phyloP scores from a whole-genome alignment of 2,329 filamentous ascomycete species.

The Colletotrichum paranaense region DNA sequence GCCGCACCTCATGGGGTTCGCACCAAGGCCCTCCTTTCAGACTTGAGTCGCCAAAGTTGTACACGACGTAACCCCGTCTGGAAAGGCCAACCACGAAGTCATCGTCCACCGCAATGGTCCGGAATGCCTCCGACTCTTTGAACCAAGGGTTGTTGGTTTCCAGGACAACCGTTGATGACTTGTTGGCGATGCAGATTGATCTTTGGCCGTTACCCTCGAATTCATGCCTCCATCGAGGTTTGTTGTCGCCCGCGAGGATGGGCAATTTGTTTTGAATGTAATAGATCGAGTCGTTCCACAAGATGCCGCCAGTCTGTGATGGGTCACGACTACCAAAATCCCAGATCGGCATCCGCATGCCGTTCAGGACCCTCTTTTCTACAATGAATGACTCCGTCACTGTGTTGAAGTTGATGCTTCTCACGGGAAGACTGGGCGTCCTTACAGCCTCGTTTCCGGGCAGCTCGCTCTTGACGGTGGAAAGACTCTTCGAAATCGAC shows the following conservation, averaged over 20 bases:
- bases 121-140: neutral
- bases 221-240: neutral
- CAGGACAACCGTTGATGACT: neutral
- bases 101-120: conserved; percentile 4
- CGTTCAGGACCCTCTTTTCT: neutral
- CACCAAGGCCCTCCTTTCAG: neutral
- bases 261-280: conserved; percentile 38
- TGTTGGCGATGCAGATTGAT: neutral
- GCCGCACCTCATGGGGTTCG: neutral
- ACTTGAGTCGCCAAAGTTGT: neutral
- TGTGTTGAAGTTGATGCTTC: conserved; percentile 9
- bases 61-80: neutral
- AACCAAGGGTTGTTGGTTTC: neutral
- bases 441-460: neutral
- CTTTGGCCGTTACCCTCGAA: neutral
- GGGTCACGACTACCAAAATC: rapidly evolving
- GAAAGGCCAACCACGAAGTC: conserved; percentile 4
- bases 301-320: neutral
- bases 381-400: conserved; percentile 3
- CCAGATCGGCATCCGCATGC: neutral
- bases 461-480: neutral
- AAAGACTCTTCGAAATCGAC: too few species aligned
- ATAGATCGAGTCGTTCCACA: conserved; percentile 44
- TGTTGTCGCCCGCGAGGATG: conserved; percentile 32
- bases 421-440: neutral